Evolutionary conservation across 2,329 filamentous ascomycete genomes (phyloP).

Genomic region (Xylaria hypoxylon): DNA sequence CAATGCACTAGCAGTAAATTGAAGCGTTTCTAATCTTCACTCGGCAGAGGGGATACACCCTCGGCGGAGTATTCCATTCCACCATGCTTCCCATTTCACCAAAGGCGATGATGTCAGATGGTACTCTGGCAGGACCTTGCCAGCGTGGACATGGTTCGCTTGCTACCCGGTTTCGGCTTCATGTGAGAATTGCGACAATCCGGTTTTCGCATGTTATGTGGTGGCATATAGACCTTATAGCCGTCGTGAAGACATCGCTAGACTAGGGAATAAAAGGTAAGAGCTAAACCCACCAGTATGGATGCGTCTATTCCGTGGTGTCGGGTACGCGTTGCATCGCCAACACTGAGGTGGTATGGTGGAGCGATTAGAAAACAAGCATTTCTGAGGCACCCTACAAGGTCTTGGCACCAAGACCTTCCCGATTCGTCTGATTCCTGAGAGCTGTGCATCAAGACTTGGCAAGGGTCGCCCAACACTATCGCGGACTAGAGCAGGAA

Average conservation of each 20-base stretch:
- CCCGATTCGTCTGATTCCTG: slow-evolving; percentile 22
- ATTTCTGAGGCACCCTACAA: slow-evolving; percentile 23
- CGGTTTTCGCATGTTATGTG: background rate
- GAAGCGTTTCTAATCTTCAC: background rate
- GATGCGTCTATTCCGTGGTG: slow-evolving; percentile 17
- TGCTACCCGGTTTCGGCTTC: background rate
- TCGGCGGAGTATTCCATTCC: background rate
- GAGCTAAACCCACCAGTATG: slow-evolving; percentile 19
- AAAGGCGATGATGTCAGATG: slow-evolving; percentile 18
- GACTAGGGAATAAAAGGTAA: slow-evolving; percentile 5
- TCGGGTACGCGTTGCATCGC: slow-evolving; percentile 17
- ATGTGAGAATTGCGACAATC: too few species aligned
- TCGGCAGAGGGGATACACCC: background rate
- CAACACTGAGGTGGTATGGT: slow-evolving; percentile 1
- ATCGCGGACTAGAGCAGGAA: slow-evolving; percentile 14
- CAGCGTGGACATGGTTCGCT: background rate
- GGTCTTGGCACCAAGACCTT: slow-evolving; percentile 31
- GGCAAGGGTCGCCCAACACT: slow-evolving; percentile 23
- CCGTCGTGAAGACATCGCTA: background rate
- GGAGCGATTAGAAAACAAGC: slow-evolving; percentile 27
- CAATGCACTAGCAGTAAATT: background rate
- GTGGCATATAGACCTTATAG: background rate
- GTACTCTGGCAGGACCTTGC: slow-evolving; percentile 4
- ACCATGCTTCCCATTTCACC: background rate
- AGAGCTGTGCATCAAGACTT: slow-evolving; percentile 28